Base-by-base conservation (phyloP, 129 eudicot species). In the Lactuca saligna region DNA sequence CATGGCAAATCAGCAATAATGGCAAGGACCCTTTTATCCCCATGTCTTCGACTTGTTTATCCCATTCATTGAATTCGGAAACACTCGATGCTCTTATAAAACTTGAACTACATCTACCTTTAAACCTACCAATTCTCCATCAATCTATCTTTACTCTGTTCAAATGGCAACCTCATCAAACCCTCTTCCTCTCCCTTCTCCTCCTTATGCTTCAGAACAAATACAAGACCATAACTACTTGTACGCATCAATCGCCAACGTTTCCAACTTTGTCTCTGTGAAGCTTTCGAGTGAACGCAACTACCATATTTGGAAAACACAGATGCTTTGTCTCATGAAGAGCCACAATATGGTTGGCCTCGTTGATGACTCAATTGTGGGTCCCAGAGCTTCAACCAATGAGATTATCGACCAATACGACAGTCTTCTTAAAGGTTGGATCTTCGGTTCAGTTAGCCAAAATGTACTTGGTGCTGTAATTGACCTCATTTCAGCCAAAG, bases 231-330 rank as follows among this genome's bases (percentile, higher is more conserved):
- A 5, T 11, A 34, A 31, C 50, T 71, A n/a, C 58, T 12, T 71
- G 8, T 48, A 11, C 35, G 61, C 68, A 71, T 71, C 68, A 16
- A 71, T 15, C 15, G 46, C 38, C 33, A 59, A 60, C 33, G 68
- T 60, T 4, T 70, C 58, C 5, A 70, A 70, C 66, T 70, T 70
- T 29, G 75, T 70, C 58, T 70, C 75, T 4, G 68, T 71, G 17
- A 71, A 48, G 61, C 75, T 71, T 46, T 71, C 68, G 0, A 7
- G 57, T 3, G 51, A 29, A 7, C 7, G 54, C 16, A 41, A 61
- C 34, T 70, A 70, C 57, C 66, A 2, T 70, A 3, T 41, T 44
- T 70, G 65, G 75, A 57, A 57, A 29, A 16, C 57, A 25, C 75
- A 42, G 8, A 70, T 70, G 65, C 5, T 70, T 29, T 39, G 75